A percentile compares a stretch with the other conserved stretches of the same genome.
These are phyloP conservation scores for Heliocybe sulcata DNA, from an alignment of 1,284 basidiomycete genomes.

Conservation along the genomic window DNA sequence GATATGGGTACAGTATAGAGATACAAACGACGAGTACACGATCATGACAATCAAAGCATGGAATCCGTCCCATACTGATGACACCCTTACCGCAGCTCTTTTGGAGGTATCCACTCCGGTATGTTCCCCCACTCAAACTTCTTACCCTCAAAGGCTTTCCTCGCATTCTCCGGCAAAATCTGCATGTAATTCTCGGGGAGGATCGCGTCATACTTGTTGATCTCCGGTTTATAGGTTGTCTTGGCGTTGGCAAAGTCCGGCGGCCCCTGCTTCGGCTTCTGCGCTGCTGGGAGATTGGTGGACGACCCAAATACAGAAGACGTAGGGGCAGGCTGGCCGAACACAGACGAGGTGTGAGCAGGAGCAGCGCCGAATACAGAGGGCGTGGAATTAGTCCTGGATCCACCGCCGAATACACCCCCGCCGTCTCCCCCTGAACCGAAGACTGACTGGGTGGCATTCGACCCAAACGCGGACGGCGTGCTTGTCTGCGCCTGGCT, in stretches of 20 bases:
- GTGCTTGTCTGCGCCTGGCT: conserved; percentile 7
- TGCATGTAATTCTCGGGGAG: conserved; percentile 54
- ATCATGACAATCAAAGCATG: too few species aligned
- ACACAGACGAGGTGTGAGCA: conserved; percentile 4
- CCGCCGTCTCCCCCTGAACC: background rate
- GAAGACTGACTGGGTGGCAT: background rate
- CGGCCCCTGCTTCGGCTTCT: conserved; percentile 13
- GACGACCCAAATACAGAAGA: conserved; percentile 7
- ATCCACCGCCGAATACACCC: background rate
- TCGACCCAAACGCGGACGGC: conserved; percentile 18
- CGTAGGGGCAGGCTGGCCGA: conserved; percentile 6
- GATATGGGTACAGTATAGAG: too few species aligned
- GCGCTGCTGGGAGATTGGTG: conserved; percentile 8
- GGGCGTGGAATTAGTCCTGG: background rate
- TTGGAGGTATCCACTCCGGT: conserved; percentile 73
- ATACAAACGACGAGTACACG: too few species aligned
- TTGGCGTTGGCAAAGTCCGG: conserved; percentile 39
- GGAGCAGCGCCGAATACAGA: conserved; percentile 14
- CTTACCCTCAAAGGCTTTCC: conserved; percentile 51
- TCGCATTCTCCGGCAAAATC: conserved; percentile 41
- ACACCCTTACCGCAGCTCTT: conserved; percentile 46
- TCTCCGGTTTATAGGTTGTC: conserved; percentile 33
- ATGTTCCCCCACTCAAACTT: conserved; percentile 70
- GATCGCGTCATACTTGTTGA: conserved; percentile 47
- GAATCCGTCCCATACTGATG: too few species aligned